These are phyloP conservation scores for Amorphotheca resinae DNA, from an alignment of 495 filamentous ascomycete species.

Conservation along the genomic window DNA sequence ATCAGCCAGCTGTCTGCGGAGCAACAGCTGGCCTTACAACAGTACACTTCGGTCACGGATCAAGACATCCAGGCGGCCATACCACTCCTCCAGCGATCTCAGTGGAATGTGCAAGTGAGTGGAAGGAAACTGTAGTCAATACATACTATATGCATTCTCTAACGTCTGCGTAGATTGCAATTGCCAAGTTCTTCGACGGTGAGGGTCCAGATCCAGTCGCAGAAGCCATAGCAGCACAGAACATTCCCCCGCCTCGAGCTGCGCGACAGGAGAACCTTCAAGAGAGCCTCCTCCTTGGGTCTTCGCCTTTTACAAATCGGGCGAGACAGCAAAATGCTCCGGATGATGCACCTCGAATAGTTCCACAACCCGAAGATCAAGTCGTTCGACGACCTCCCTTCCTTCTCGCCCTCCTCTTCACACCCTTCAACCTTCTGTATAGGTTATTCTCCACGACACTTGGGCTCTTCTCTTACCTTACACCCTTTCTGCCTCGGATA, in stretches of 20 bases:
- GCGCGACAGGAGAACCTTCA: conserved; percentile 59
- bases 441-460: conserved; percentile 49
- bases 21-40: conserved; percentile 72
- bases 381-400: conserved; percentile 55
- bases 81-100: conserved; percentile 64
- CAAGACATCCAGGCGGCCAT: conserved; percentile 70
- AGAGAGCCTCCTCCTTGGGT: conserved; percentile 34
- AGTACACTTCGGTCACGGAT: conserved; percentile 78
- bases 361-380: conserved; percentile 56
- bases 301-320: conserved; percentile 15
- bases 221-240: conserved; percentile 39
- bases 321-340: conserved; percentile 28
- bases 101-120: conserved; percentile 90
- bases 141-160: conserved; percentile 8
- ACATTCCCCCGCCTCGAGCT: conserved; percentile 41
- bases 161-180: conserved; percentile 57
- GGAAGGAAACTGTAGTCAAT: background rate
- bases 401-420: conserved; percentile 62
- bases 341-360: conserved; percentile 66
- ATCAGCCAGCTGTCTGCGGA: conserved; percentile 54
- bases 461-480: conserved; percentile 54
- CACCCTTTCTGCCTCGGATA: conserved; percentile 73
- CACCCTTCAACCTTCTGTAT: conserved; percentile 70
- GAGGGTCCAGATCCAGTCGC: conserved; percentile 74
- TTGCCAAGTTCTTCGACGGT: conserved; percentile 95